Evolutionary conservation across 176 grass and related monocot genomes (phyloP), one percentile per base, ranked within the genome.

Genomic region (Pontederia paniculata): DNA sequence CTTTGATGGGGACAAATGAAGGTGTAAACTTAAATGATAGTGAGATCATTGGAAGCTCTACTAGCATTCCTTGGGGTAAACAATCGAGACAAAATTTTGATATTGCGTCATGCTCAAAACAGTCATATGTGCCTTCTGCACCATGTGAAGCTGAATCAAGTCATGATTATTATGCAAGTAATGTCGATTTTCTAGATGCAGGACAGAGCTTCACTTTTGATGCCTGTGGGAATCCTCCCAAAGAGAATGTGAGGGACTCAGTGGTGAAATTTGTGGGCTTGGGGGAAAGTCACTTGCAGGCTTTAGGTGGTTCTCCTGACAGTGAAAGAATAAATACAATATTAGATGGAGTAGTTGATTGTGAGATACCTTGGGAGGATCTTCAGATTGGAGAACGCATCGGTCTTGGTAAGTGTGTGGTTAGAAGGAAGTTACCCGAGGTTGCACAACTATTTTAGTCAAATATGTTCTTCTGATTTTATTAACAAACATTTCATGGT

Each of bases 311-410:
- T 37, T 37, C 62, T 64, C 72, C 71, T 78, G 83, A 63, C 50
- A 59, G 23, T 9, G 76, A 89, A 78, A 81, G 74, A 58, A 70
- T 78, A 66, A 82, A 80, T 58, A 78, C 83, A 65, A 62, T 79
- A 73, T 80, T 97, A 43, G 83, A 90, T 68, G 74, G 76, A 17
- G 71, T 83, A 67, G 77, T 76, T 44, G 93, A 98, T 68, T 71
- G 57, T 50, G 87, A 82, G 78, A 98, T 98, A 82, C 83, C 77
- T 42, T 98, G 93, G 93, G 93, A 98, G 45, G 87, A 98, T 84
- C 86, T 98, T 81, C 72, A 84, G 49, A 66, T 91, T 73, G 93
- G 87, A 61, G 87, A 98, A 17, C 83, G 93, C 17, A 98, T 98
- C 82, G 93, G 93, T 75, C 73, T 98, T 62, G 93, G 93, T 98